phyloP scores from a whole-genome alignment of 2,329 filamentous ascomycete species.

The Aspergillus aculeatus region DNA sequence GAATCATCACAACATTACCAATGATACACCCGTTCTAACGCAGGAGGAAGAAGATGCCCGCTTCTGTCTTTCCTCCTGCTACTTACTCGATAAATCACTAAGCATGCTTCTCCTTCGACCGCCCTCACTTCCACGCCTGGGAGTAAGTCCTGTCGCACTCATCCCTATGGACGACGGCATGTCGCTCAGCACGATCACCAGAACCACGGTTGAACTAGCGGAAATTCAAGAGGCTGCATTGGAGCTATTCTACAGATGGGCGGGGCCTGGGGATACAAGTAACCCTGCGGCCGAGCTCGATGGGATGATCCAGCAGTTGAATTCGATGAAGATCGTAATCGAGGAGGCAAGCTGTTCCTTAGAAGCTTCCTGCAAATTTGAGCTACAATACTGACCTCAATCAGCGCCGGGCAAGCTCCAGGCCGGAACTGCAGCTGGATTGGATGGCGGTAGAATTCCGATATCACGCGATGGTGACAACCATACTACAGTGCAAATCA shows the following conservation, averaged over 20 bases:
- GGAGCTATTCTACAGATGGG: background rate
- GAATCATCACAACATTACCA: too few species aligned
- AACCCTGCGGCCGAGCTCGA: background rate
- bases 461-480: background rate
- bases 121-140: background rate
- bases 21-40: background rate
- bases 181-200: background rate
- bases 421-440: background rate
- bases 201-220: background rate
- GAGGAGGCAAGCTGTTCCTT: background rate
- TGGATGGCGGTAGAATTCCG: background rate
- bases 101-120: constrained; percentile 1
- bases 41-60: background rate
- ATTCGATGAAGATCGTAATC: background rate
- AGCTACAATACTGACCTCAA: too few species aligned
- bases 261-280: background rate
- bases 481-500: background rate
- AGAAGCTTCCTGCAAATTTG: too few species aligned
- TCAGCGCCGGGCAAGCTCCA: too few species aligned
- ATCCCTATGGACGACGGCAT: background rate
- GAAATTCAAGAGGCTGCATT: background rate
- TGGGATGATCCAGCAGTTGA: background rate
- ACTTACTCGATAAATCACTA: background rate
- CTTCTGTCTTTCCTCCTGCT: background rate
- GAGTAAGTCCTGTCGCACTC: background rate